These are phyloP conservation scores for Penicillium sp. DNA, from an alignment of 2,329 filamentous ascomycete species.

Conservation along the genomic window DNA sequence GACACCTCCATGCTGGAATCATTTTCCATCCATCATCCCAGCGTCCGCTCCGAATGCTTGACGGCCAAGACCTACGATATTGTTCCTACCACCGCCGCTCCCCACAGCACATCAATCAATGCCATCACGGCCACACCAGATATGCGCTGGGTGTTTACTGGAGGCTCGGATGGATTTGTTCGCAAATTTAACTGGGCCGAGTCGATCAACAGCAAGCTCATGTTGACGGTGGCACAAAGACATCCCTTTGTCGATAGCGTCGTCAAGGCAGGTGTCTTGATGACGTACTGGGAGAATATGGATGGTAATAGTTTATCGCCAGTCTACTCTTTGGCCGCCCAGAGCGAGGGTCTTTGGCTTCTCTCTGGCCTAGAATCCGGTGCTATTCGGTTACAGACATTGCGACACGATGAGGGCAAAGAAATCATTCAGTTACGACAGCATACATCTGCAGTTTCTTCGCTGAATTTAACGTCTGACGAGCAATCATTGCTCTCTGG, in stretches of 20 bases:
- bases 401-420: constrained; percentile 93
- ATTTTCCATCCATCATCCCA: constrained; percentile 58
- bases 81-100: constrained; percentile 93
- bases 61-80: constrained; percentile 87
- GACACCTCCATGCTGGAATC: constrained; percentile 37
- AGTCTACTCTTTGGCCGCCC: constrained; percentile 90
- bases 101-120: constrained; percentile 94
- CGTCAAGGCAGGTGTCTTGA: constrained; percentile 87
- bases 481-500: constrained; percentile 88
- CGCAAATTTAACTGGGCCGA: constrained; percentile 95
- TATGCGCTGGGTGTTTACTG: constrained; percentile 92
- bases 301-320: constrained; percentile 77
- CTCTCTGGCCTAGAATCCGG: constrained; percentile 89
- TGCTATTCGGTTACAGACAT: constrained; percentile 88
- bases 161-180: constrained; percentile 93
- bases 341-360: constrained; percentile 88
- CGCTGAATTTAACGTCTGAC: constrained; percentile 78
- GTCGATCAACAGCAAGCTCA: constrained; percentile 91
- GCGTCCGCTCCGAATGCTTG: constrained; percentile 76
- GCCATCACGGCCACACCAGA: constrained; percentile 89
- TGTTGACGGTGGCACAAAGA: constrained; percentile 90
- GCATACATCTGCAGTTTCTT: constrained; percentile 90
- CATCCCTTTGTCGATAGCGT: constrained; percentile 98
- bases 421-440: constrained; percentile 78
- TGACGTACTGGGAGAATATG: constrained; percentile 99